These are phyloP conservation scores for Bromus sterilis DNA, from an alignment of 176 grass and related monocot genomes.

Conservation along the genomic window DNA sequence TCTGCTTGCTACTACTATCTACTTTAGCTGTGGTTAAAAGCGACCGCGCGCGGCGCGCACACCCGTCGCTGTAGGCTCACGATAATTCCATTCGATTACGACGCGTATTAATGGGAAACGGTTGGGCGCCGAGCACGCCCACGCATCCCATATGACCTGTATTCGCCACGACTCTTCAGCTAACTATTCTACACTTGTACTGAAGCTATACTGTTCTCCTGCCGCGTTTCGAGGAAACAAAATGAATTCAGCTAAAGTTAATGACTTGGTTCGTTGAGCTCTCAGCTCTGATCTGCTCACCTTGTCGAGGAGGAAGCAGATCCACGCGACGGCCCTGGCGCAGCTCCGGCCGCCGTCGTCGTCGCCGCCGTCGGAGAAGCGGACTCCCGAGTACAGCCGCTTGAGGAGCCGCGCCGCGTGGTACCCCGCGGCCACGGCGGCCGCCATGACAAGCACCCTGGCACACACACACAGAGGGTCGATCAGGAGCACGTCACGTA, in stretches of 20 bases:
- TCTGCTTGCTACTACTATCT: too few relatives aligned
- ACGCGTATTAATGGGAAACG: background rate
- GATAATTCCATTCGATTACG: background rate
- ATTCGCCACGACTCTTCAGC: background rate
- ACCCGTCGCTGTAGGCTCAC: background rate
- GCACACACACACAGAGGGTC: too few relatives aligned
- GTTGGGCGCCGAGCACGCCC: background rate
- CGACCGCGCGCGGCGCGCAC: background rate
- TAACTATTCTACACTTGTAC: background rate
- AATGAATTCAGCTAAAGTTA: too few relatives aligned
- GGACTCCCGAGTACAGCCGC: constrained; percentile 21
- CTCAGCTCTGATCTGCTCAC: constrained; percentile 3
- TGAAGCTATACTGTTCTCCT: background rate
- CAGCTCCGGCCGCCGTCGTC: background rate
- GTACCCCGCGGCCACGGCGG: constrained; percentile 45
- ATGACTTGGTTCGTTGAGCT: background rate
- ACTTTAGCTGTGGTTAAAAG: background rate
- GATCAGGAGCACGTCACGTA: too few relatives aligned
- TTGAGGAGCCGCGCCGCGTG: constrained; percentile 46
- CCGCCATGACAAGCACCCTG: constrained; percentile 44
- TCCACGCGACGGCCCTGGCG: constrained; percentile 30
- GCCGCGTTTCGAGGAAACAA: background rate
- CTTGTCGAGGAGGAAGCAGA: constrained; percentile 68
- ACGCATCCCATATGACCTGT: background rate
- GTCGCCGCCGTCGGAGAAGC: background rate